A percentile compares a stretch with the other conserved stretches of the same genome.
phyloP scores from a whole-genome alignment of 768 basidiomycete genomes.

The Lactarius vividus region DNA sequence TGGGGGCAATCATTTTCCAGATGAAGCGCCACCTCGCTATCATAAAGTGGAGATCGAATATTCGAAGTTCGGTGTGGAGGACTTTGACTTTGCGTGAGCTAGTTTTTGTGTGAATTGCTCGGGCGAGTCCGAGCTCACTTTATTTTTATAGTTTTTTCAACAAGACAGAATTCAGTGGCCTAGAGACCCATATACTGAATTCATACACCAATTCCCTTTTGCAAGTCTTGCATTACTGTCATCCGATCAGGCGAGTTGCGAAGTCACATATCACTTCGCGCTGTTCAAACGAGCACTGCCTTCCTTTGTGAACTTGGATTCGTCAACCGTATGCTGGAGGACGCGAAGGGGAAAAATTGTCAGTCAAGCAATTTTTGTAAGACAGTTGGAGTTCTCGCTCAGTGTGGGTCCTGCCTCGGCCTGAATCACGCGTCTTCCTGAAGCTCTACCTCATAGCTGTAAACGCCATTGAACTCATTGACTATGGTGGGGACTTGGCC shows the following conservation, averaged over 20 bases:
- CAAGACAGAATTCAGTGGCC: slow-evolving; percentile 81
- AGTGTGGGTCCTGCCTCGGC: slow-evolving; percentile 49
- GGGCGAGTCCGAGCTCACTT: neutral
- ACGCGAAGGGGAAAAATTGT: slow-evolving; percentile 90
- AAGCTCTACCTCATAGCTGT: slow-evolving; percentile 44
- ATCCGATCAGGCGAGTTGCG: slow-evolving; percentile 75
- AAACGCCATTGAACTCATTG: slow-evolving; percentile 85
- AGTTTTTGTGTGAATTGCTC: neutral
- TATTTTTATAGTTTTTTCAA: slow-evolving; percentile 68
- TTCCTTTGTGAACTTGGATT: slow-evolving; percentile 97
- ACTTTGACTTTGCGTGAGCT: slow-evolving; percentile 93
- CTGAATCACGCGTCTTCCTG: neutral
- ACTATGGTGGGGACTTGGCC: slow-evolving; percentile 75
- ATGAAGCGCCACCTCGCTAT: slow-evolving; percentile 75
- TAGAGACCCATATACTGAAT: slow-evolving; percentile 96
- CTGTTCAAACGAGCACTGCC: slow-evolving; percentile 87
- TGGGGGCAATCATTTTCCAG: slow-evolving; percentile 50
- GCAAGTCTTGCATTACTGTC: slow-evolving; percentile 85
- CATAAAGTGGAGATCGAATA: slow-evolving; percentile 97
- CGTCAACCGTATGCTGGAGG: slow-evolving; percentile 91
- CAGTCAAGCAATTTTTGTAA: slow-evolving; percentile 97
- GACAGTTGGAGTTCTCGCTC: slow-evolving; percentile 84
- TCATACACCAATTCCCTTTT: slow-evolving; percentile 93
- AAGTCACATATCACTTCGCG: slow-evolving; percentile 90
- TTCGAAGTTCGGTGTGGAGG: slow-evolving; percentile 96